Evolutionary conservation across 768 basidiomycete species (phyloP).

Genomic region (Boletus huronensis): DNA sequence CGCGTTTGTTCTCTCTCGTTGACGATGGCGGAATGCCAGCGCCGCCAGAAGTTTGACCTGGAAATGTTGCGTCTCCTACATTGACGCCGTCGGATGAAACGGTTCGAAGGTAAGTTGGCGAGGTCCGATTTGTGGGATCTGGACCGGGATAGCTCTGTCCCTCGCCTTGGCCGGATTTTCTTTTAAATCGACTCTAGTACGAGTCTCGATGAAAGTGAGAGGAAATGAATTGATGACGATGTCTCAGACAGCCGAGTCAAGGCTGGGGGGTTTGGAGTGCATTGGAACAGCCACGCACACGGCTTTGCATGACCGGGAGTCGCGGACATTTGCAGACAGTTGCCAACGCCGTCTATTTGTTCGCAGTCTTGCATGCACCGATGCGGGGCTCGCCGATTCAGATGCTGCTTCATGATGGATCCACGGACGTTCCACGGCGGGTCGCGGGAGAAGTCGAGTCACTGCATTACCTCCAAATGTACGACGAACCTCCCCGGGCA

Average conservation of each 20-base stretch:
- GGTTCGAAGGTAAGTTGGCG: not conserved
- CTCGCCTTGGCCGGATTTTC: constrained; percentile 31
- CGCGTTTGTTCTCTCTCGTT: constrained; percentile 36
- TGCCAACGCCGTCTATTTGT: not conserved
- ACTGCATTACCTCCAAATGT: not conserved
- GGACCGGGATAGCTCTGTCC: not conserved
- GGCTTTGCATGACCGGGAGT: not conserved
- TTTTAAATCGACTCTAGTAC: not conserved
- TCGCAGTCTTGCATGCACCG: not conserved
- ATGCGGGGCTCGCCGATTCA: not conserved
- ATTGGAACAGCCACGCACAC: not conserved
- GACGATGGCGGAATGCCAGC: constrained; percentile 19
- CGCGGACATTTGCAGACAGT: not conserved
- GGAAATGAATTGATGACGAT: not conserved
- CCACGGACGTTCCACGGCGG: not conserved
- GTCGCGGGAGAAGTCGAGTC: constrained; percentile 10
- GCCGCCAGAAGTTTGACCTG: constrained; percentile 32
- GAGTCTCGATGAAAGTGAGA: not conserved
- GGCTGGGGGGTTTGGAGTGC: not conserved
- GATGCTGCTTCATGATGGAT: not conserved
- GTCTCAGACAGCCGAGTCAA: too few species aligned
- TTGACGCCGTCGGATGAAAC: not conserved
- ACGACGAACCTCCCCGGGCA: not conserved
- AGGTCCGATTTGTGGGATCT: not conserved
- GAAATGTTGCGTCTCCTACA: constrained; percentile 6